Evolutionary conservation across 2,329 filamentous ascomycete species (phyloP).

Genomic region (Alternaria consortialis): DNA sequence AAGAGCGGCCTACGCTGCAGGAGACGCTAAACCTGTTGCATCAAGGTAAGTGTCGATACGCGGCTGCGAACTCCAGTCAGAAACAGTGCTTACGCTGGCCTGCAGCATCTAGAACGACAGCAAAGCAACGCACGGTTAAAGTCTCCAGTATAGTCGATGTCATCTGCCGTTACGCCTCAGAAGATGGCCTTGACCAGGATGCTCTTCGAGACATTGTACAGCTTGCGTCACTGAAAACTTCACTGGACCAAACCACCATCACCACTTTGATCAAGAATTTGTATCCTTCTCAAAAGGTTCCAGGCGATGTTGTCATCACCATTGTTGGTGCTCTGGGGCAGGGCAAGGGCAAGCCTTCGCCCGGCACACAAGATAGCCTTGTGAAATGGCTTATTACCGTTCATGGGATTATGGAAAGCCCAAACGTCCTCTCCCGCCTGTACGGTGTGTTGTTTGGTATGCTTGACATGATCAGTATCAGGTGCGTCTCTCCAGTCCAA

Average conservation of each 20-base stretch:
- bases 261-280: conserved; percentile 75
- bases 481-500: conserved; percentile 55
- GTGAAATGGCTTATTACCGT: conserved; percentile 82
- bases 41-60: conserved; percentile 40
- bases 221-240: conserved; percentile 70
- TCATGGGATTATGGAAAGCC: conserved; percentile 74
- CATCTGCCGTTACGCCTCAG: conserved; percentile 70
- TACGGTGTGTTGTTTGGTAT: conserved; percentile 83
- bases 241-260: conserved; percentile 79
- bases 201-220: conserved; percentile 71
- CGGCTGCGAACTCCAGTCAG: conserved; percentile 20
- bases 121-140: conserved; percentile 71
- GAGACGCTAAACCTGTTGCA: conserved; percentile 50
- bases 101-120: conserved; percentile 56
- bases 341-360: conserved; percentile 76
- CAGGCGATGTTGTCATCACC: conserved; percentile 67
- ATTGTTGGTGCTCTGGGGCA: conserved; percentile 79
- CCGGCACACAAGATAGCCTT: conserved; percentile 73
- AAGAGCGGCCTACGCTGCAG: conserved; percentile 41
- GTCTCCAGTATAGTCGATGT: conserved; percentile 71
- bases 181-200: conserved; percentile 70
- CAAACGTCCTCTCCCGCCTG: conserved; percentile 69
- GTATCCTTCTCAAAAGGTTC: conserved; percentile 75
- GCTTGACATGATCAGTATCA: conserved; percentile 79
- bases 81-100: conserved; percentile 32